Conservation (phyloP, 768 basidiomycete genomes). For the Suillus americanus region DNA sequence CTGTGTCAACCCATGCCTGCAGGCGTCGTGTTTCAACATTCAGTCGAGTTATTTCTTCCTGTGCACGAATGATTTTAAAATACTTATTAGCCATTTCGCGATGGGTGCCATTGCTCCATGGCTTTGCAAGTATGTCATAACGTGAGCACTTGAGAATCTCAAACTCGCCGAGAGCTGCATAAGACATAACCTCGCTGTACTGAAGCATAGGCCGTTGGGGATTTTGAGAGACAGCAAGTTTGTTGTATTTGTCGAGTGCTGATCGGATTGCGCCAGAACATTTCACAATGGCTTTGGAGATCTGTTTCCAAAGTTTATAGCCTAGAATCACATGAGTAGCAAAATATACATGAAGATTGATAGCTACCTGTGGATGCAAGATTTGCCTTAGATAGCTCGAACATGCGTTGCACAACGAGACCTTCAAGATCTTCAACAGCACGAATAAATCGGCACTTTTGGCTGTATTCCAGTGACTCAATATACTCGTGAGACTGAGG, state of each 20-base stretch:
- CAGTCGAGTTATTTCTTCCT: conserved; percentile 25
- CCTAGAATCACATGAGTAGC: neutral
- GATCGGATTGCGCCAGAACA: conserved; percentile 31
- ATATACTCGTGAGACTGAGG: conserved; percentile 25
- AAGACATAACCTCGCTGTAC: conserved; percentile 20
- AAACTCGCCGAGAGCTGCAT: conserved; percentile 29
- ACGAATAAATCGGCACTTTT: neutral
- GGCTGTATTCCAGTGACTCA: conserved; percentile 4
- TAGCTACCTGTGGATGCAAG: neutral
- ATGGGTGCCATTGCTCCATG: conserved; percentile 20
- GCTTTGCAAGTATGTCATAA: conserved; percentile 26
- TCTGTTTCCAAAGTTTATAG: conserved; percentile 34
- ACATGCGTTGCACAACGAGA: neutral
- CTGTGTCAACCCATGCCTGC: conserved; percentile 16
- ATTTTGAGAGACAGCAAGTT: conserved; percentile 17
- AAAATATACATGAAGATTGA: neutral
- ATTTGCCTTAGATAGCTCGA: neutral
- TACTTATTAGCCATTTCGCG: conserved; percentile 21
- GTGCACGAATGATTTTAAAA: conserved; percentile 23
- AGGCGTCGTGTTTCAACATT: conserved; percentile 26
- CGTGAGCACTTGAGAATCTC: conserved; percentile 30
- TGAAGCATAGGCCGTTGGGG: conserved; percentile 14
- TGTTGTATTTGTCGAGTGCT: conserved; percentile 34
- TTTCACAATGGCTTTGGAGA: conserved; percentile 33
- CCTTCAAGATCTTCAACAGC: neutral